These are phyloP conservation scores for Dactylonectria macrodidyma DNA, from an alignment of 2,329 filamentous ascomycete species.

Conservation along the genomic window DNA sequence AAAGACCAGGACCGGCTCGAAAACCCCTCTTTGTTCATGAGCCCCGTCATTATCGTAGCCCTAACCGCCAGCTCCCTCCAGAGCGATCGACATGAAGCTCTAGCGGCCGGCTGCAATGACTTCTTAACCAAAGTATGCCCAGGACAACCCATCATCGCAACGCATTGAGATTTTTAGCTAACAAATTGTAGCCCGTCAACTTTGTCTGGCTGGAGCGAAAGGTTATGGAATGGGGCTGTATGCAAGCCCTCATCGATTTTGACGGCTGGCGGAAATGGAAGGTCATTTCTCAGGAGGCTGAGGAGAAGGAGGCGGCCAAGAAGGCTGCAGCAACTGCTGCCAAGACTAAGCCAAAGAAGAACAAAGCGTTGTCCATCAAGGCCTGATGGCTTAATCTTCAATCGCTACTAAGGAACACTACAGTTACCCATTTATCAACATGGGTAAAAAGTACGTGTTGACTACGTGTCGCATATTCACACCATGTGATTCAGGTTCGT, in stretches of 20 bases:
- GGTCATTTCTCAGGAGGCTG: slow-evolving; percentile 74
- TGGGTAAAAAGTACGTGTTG: not conserved
- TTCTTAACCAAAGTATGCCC: slow-evolving; percentile 91
- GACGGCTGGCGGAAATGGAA: slow-evolving; percentile 99
- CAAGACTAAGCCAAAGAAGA: slow-evolving; percentile 62
- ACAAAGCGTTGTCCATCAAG: slow-evolving; percentile 54
- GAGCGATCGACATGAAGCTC: slow-evolving; percentile 93
- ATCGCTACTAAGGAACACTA: not conserved
- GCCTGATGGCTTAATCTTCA: slow-evolving; percentile 25
- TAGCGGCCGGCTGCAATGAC: slow-evolving; percentile 97
- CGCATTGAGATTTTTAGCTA: slow-evolving; percentile 21
- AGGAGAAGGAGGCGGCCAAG: slow-evolving; percentile 60
- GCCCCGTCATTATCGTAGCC: slow-evolving; percentile 97
- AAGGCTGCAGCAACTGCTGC: slow-evolving; percentile 53
- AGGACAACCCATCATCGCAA: not conserved
- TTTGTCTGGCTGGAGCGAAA: slow-evolving; percentile 98
- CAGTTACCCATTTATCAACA: not conserved
- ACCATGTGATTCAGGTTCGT: not conserved
- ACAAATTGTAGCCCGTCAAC: slow-evolving; percentile 82
- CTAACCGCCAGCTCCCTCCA: slow-evolving; percentile 95
- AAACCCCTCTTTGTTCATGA: slow-evolving; percentile 85
- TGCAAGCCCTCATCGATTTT: slow-evolving; percentile 99
- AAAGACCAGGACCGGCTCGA: slow-evolving; percentile 78
- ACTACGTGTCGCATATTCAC: not conserved
- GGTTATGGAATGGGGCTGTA: slow-evolving; percentile 99